Base-by-base conservation (phyloP, 306 rosid species). In the Ormosia emarginata region DNA sequence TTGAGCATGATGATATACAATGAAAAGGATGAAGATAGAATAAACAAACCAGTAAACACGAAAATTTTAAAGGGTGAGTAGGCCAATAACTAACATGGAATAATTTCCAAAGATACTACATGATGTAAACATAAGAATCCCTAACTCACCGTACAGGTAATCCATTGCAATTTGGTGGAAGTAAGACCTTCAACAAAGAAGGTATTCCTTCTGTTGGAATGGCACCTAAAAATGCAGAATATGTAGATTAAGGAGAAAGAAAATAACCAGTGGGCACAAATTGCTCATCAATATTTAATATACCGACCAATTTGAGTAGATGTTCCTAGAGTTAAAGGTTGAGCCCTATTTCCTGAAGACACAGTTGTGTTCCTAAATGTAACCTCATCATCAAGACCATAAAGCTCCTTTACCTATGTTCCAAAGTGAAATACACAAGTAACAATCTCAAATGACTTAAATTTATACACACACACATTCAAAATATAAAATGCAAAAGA, bases 201-300 rank as follows among this genome's bases (percentile, higher is more conserved):
- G 98, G 98, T 85, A 94, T 92, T 81, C 97, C 98, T 78, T 92
- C 98, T 0, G 94, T 94, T 29, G 92, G 97, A 81, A 92, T 92
- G 85, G 94, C 94, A 85, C 97, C 97, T 94, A 81, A 66, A 83
- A 47, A 83, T 40, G 56, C 64, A 43, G 59, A 50, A 83, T 15
- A 79, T 34, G 46, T 17, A 33, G 40, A 53, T 37, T 72, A 67
- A 49, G 44, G 15, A 24, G 58, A 52, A 57, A 53, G 46, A 34
- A 30, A 65, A 68, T 37, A 17, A 59, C 67, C 39, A 33, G 9
- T 39, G 15, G 3, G 63, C 58, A 33, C 11, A 1, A 24, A 71
- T 13, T 9, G 14, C 49, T 36, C 70, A 44, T 8, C 82, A 41
- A 75, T 57, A 85, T 81, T 24, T 24, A 24, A 47, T 67, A 79